Conservation (phyloP, 164 flowering plant species). For the Sedum album region DNA sequence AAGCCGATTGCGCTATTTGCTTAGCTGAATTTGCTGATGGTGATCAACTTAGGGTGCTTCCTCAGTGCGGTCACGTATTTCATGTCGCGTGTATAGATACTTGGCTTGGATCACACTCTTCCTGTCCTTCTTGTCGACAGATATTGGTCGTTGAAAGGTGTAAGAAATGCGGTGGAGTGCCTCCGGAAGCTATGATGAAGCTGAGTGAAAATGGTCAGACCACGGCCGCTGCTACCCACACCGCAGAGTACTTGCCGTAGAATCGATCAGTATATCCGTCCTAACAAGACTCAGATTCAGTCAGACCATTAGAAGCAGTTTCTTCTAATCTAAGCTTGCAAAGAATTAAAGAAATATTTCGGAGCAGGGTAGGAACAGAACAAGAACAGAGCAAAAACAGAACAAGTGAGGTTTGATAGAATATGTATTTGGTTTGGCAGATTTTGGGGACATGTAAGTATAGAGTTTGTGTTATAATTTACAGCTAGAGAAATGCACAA, state of each 20-base stretch:
- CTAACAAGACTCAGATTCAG: not conserved
- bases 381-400: not conserved
- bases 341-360: not conserved
- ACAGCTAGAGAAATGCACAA: not conserved
- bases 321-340: not conserved
- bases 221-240: not conserved
- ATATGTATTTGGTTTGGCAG: not conserved
- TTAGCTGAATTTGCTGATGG: conserved; percentile 68
- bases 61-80: conserved; percentile 83
- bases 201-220: not conserved
- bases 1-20: conserved; percentile 77
- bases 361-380: not conserved
- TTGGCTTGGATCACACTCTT: conserved; percentile 41
- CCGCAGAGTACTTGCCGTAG: not conserved
- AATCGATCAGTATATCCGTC: not conserved
- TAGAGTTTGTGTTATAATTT: not conserved
- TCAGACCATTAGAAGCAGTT: not conserved
- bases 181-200: not conserved
- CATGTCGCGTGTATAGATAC: conserved; percentile 65
- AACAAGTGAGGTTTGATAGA: not conserved
- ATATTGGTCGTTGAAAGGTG: conserved; percentile 42
- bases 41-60: conserved; percentile 67
- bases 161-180: conserved; percentile 33
- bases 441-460: not conserved
- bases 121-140: conserved; percentile 85